phyloP scores from a whole-genome alignment of 2,329 filamentous ascomycete species.

The Trichoderma semiorbis region DNA sequence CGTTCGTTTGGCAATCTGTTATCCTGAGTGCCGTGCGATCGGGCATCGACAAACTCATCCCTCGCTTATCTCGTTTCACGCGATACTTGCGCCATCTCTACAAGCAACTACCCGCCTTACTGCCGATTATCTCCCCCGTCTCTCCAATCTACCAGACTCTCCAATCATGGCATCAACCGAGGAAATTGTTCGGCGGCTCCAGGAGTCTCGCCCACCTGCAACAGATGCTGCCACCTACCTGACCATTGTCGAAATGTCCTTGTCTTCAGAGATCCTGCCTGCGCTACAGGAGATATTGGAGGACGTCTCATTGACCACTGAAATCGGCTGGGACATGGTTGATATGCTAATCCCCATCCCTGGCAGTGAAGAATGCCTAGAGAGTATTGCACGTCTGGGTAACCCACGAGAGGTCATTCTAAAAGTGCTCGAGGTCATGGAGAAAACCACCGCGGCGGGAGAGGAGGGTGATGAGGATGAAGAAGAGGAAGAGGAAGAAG shows the following conservation, averaged over 20 bases:
- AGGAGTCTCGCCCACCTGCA: conserved; percentile 48
- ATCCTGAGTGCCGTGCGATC: not conserved
- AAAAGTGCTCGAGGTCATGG: conserved; percentile 72
- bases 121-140: not conserved
- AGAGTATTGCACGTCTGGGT: conserved; percentile 70
- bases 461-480: not conserved
- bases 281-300: conserved; percentile 65
- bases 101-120: not conserved
- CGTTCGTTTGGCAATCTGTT: not conserved
- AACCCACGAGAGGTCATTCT: conserved; percentile 80
- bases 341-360: conserved; percentile 68
- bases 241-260: conserved; percentile 71
- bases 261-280: conserved; percentile 64
- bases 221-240: conserved; percentile 73
- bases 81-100: not conserved
- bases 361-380: conserved; percentile 66
- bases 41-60: not conserved
- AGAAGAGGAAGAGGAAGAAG: conserved; percentile 15
- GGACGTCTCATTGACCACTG: conserved; percentile 64
- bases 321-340: conserved; percentile 82
- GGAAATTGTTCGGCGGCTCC: conserved; percentile 44
- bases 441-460: conserved; percentile 41
- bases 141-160: not conserved
- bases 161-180: conserved; percentile 34
- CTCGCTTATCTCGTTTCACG: not conserved